Base-by-base conservation (phyloP, 2,329 filamentous ascomycete genomes). In the Neocucurbitaria cava region DNA sequence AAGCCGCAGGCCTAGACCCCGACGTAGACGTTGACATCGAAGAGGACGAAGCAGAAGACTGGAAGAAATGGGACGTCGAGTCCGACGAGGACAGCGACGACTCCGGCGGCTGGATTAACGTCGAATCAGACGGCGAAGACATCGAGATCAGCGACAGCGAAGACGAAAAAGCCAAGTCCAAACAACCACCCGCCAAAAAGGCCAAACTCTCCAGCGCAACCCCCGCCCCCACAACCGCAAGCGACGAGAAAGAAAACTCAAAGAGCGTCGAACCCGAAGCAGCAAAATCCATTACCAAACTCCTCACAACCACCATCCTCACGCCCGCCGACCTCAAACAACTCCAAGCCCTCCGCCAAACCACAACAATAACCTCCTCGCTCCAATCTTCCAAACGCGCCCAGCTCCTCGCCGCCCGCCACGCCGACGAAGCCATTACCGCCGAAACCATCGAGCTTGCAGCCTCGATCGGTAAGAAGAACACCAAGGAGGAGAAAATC, bases 241-340 rank as follows among this genome's bases (percentile, higher is more conserved):
- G 48, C n/a, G 77, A 82, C 40, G 77, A 82, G 41, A 77, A 81
- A 36, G 73, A 77, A 39, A 65, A 26, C 40, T 44, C 55, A 36
- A 63, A 63, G 40, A 51, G 72, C n/a, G 76, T 76, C 24, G 73
- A 78, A 5, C 62, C 71, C 4, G 78, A 79, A n/a, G 78, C 76
- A 11, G 71, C 76, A 11, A 71, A 73, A 45, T 61, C 63, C n/a
- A 71, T 75, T 41, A 74, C 71, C 48, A 92, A 87, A 67, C 86
- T 97, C 39, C 93, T 93, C n/a, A 96, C 91, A 0, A 96, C 91
- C 2, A 89, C 91, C 44, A 96, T 99, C 62, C 87, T 99, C 58
- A 99, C 95, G 0, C 95, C 95, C 0, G 95, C 95, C 11, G 95
- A 99, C 76, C 85, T 98, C n/a, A 89, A 91, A 64, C 98, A 98